These are phyloP conservation scores for Pyracantha coccinea DNA, from an alignment of 331 rosid genomes.

Conservation along the genomic window DNA sequence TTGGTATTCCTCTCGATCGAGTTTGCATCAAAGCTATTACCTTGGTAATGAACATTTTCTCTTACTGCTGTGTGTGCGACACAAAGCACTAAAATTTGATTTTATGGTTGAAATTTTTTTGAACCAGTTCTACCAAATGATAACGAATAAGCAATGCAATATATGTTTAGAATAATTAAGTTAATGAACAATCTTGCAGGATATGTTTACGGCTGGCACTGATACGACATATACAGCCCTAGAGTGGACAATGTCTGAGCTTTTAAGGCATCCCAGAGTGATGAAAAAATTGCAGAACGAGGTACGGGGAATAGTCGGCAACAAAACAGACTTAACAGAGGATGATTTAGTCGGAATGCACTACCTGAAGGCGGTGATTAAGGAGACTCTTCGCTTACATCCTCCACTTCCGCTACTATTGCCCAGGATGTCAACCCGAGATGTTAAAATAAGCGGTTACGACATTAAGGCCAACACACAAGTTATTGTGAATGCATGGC, in stretches of 20 bases:
- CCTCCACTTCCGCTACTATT: neutral
- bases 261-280: neutral
- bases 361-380: neutral
- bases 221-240: neutral
- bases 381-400: neutral
- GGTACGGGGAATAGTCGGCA: neutral
- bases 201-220: neutral
- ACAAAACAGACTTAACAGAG: neutral
- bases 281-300: constrained; percentile 7
- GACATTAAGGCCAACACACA: neutral
- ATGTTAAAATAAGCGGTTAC: neutral
- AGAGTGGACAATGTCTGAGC: constrained; percentile 2
- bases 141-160: no score
- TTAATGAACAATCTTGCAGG: neutral
- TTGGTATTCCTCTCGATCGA: neutral
- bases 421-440: neutral
- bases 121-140: neutral
- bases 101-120: no score
- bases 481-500: constrained; percentile 4
- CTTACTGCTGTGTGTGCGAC: neutral
- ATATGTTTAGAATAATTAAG: neutral
- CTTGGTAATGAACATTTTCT: neutral
- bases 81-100: neutral
- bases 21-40: neutral
- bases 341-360: constrained; percentile 2